Evolutionary conservation across 345 rosid species (phyloP), one percentile per base, ranked within the genome.

Genomic region (Passiflora organensis): DNA sequence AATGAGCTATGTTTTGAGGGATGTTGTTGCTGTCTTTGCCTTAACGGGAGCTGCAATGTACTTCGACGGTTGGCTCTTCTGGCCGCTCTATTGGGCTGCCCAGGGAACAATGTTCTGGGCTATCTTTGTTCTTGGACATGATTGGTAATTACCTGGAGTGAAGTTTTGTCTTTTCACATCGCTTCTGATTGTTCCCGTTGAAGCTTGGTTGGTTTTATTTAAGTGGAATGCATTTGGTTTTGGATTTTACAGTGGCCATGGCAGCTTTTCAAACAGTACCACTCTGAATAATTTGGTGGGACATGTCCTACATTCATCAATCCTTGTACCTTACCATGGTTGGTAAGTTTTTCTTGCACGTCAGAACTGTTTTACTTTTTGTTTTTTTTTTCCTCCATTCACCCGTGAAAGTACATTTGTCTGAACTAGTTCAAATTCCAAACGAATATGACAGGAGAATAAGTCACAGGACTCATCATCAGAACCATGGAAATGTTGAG

Each of bases 81-180:
- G 73, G 73, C 67, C 64, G 1, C 10, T 69, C 55, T 69, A 69
- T 20, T 69, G 73, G 73, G 16, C 36, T 21, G 59, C 63, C 41
- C 64, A 69, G 51, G 73, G 73, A 0, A 69, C 73, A 8, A 56
- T 69, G 73, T 62, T 68, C 50, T 69, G 73, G 68, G 73, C 73
- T 4, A 46, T 69, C 59, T 69, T 69, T 41, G 73, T 69, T 14
- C 68, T 69, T 18, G 73, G 73, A 14, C 73, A 69, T 43, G 73
- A 69, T 17, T 69, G 73, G 64, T 62, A 69, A 44, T 32, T 20
- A 21, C 11, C 8, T 6, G n/a, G n/a, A n/a, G n/a, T n/a, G n/a
- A n/a, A n/a, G n/a, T 13, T 20, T 32, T 17, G 21, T 10, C 14
- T 2, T 1, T 32, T 34, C 18, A 16, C 18, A n/a, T 16, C 44